Evolutionary conservation across 2,329 filamentous ascomycete species (phyloP).

Genomic region (Fusarium austroafricanum): DNA sequence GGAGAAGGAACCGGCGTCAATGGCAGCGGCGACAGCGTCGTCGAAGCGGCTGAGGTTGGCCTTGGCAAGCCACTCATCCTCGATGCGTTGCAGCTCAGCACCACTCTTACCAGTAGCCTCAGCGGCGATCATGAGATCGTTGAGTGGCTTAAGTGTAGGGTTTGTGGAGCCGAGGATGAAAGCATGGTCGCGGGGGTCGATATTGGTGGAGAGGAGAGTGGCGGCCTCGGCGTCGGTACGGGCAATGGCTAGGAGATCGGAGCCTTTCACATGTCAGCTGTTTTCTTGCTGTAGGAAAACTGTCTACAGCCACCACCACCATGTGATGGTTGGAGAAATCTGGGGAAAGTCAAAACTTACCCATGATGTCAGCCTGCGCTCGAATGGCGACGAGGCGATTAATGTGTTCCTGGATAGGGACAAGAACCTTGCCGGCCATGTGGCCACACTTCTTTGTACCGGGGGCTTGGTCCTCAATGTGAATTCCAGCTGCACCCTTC

Average conservation of each 20-base stretch:
- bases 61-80: conserved; percentile 85
- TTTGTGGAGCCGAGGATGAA: conserved; percentile 95
- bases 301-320: not conserved
- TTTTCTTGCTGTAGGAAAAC: too few species aligned
- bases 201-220: conserved; percentile 95
- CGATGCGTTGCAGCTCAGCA: conserved; percentile 85
- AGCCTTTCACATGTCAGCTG: conserved; percentile 61
- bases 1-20: conserved; percentile 73
- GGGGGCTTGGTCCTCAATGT: conserved; percentile 98
- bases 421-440: conserved; percentile 98
- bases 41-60: conserved; percentile 89
- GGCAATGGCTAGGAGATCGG: conserved; percentile 89
- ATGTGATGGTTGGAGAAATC: conserved; percentile 31
- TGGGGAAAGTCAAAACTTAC: conserved; percentile 55
- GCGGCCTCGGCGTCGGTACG: conserved; percentile 98
- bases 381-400: conserved; percentile 97
- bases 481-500: conserved; percentile 95
- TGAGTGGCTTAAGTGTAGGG: conserved; percentile 82
- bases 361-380: conserved; percentile 99
- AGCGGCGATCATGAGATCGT: conserved; percentile 90
- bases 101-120: conserved; percentile 86
- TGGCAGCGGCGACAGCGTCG: conserved; percentile 86
- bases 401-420: conserved; percentile 97
- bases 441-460: conserved; percentile 99
- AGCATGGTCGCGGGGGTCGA: conserved; percentile 93